Conservation (phyloP, 2,329 filamentous ascomycete species). For the Beauveria sp. region DNA sequence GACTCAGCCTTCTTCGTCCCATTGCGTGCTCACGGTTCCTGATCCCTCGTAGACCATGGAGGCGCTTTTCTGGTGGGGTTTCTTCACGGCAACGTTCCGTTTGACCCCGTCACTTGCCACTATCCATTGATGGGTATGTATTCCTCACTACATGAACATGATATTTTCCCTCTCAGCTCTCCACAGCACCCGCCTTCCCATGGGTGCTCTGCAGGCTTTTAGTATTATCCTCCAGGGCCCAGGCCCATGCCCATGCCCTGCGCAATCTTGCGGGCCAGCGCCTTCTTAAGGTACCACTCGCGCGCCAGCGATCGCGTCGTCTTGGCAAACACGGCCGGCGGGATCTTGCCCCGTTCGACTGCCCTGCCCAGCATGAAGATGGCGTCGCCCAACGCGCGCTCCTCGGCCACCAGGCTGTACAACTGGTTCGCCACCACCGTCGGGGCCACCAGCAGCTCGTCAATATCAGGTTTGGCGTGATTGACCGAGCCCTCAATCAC, state of each 20-base stretch:
- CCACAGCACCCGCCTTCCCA: no score
- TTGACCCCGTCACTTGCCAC: background rate
- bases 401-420: conserved; percentile 82
- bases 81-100: background rate
- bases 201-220: background rate
- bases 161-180: background rate
- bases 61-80: background rate
- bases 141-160: background rate
- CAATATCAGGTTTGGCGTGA: conserved; percentile 67
- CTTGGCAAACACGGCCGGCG: conserved; percentile 68
- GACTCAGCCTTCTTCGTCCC: background rate
- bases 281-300: conserved; percentile 81
- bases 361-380: conserved; percentile 74
- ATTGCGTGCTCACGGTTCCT: background rate
- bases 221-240: conserved; percentile 17
- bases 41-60: background rate
- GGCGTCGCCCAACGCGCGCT: conserved; percentile 76
- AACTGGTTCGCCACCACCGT: conserved; percentile 90
- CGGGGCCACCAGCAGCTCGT: conserved; percentile 87
- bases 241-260: conserved; percentile 60
- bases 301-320: conserved; percentile 66
- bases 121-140: background rate
- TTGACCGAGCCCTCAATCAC: conserved; percentile 66
- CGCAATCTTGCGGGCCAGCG: conserved; percentile 68
- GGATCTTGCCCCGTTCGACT: conserved; percentile 64